Base-by-base conservation (phyloP, 345 rosid genomes). In the Erysimum cheiranthoides region DNA sequence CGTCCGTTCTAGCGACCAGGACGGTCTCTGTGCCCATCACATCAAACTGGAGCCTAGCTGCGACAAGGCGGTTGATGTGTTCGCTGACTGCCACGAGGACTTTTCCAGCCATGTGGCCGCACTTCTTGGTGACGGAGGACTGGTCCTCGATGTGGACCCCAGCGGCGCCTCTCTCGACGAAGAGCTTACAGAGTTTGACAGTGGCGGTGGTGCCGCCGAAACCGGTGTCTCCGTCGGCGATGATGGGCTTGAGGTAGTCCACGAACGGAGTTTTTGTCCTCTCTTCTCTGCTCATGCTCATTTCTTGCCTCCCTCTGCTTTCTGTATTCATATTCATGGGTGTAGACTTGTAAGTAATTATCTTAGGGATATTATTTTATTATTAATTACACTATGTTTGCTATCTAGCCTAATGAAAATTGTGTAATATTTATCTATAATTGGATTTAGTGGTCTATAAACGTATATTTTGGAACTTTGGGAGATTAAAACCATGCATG, bases 61-160 rank as follows among this genome's bases (percentile, higher is more conserved):
- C 99, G 2, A 91, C 96, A 13, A 93, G 96, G 75, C 93, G 84
- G 71, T 93, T 93, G 50, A 93, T 88, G 73, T 96, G 98, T 68
- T 93, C 99, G 43, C 90, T 91, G 21, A 93, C 84, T 0, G 98
- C 92, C 47, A 96, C 99, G 3, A 96, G 93, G 38, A 96, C 98
- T 74, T 93, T 96, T 12, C 97, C 97, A 4, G 98, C 97, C 98
- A 93, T 91, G 81, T 96, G 98, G 40, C 97, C 97, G 7, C 98
- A 93, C 81, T 93, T 91, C 75, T 96, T 96, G 66, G 98, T 93
- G 27, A 91, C 89, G 2, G 99, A 96, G 4, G 95, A 89, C 83
- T 96, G 96, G 65, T 96, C 99, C 80, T 96, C 98, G 30, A 96
- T 84, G 77, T 93, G 98, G 32, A 96, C 98, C 3, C 96, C 98